Base-by-base conservation (phyloP, 495 filamentous ascomycete genomes). In the Penicillium salamii region DNA sequence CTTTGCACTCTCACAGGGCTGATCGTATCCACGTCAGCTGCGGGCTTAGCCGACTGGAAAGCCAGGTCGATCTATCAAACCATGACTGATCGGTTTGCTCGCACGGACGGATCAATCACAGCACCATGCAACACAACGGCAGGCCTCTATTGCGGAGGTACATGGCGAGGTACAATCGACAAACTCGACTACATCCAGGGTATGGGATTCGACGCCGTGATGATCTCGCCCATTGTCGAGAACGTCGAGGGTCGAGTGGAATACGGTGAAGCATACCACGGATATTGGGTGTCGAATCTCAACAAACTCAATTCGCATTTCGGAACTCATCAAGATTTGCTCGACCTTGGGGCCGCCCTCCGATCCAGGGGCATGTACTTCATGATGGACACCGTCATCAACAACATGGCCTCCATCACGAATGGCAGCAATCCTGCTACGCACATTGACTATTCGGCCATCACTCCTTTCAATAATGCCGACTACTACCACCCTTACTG, bases 151-250 rank as follows among this genome's bases (percentile, higher is more conserved):
- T 95, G 89, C 52, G 89, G 88, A 40, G 89, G 89, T 1, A 87
- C 82, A 26, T 93, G 82, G 74, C 67, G 69, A 45, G 89, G 89
- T 7, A 80, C 89, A 32, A 83, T 86, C 32, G 74, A 85, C 24
- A 78, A 67, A 0, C 64, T 77, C 3, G 72, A 75, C 46, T 77
- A 77, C 42, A 77, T 93, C 52, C 78, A 90, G 55, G 76, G 76
- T 21, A 87, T 92, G 83, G 88, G 89, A 4, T 92, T 92, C 50
- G 85, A 85, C 49, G 87, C 88, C 7, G 70, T 91, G 21, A 91
- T 88, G 87, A 92, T 92, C 45, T 89, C 87, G 0, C 89, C 89
- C 0, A 74, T 92, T 24, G 81, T 85, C 28, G 70, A 80, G 49
- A 83, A 90, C 53, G 55, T 89, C 12, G 68, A 76, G 5, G 66